Evolutionary conservation across 1,284 basidiomycete genomes (phyloP).

Genomic region (Fomitopsis palustris): DNA sequence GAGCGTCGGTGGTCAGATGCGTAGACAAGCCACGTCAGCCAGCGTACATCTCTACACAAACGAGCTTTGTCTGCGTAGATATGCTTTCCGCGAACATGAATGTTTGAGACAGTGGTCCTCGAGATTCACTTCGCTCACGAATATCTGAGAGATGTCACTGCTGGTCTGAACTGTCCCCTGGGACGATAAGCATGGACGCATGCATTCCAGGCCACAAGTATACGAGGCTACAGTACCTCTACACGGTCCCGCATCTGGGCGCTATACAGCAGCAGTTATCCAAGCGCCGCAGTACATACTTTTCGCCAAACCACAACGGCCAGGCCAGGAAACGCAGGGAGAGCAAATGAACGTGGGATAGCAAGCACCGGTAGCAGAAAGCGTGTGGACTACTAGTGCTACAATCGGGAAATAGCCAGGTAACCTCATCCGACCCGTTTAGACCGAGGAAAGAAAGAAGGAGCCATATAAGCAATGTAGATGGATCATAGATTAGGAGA

Average conservation of each 20-base stretch:
- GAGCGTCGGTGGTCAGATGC: neutral
- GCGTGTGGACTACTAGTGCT: neutral
- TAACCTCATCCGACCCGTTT: neutral
- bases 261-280: neutral
- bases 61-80: no score
- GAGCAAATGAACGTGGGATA: neutral
- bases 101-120: no score
- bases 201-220: neutral
- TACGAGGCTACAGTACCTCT: neutral
- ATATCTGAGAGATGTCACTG: no score
- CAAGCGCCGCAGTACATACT: neutral
- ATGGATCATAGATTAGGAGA: neutral
- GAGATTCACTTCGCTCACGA: no score
- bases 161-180: no score
- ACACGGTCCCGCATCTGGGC: neutral
- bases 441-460: neutral
- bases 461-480: neutral
- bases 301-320: neutral
- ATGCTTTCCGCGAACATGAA: no score
- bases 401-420: neutral
- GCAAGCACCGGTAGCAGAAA: neutral
- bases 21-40: no score
- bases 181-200: neutral
- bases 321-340: neutral
- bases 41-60: no score